phyloP scores from a whole-genome alignment of 169 alveolate genomes.

The Cryptosporidium xiaoi region DNA sequence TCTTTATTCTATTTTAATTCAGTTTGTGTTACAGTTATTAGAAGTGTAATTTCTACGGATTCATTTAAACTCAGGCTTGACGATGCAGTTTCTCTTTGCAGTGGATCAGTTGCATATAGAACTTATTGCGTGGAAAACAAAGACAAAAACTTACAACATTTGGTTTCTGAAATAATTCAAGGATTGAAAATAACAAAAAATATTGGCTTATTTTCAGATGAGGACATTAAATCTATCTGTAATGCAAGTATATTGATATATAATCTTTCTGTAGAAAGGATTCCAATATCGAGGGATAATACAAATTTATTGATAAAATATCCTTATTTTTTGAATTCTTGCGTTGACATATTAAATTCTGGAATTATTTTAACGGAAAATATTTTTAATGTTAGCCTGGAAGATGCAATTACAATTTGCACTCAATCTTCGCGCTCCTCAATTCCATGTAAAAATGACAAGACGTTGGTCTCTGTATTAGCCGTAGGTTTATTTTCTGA shows the following conservation, averaged over 20 bases:
- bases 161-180: constrained; percentile 47
- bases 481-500: constrained; percentile 54
- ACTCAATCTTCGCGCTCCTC: constrained; percentile 50
- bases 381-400: neutral
- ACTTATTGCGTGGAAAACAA: constrained; percentile 3
- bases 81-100: constrained; percentile 65
- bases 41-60: constrained; percentile 50
- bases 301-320: neutral
- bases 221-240: constrained; percentile 37
- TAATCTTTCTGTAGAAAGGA: constrained; percentile 5
- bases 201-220: neutral
- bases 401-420: constrained; percentile 53
- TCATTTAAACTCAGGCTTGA: constrained; percentile 12
- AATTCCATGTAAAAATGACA: constrained; percentile 23
- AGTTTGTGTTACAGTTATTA: constrained; percentile 22
- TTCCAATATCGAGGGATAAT: constrained; percentile 37
- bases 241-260: constrained; percentile 1
- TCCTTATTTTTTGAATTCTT: constrained; percentile 64
- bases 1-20: constrained; percentile 14
- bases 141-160: constrained; percentile 13
- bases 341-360: constrained; percentile 36
- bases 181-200: constrained; percentile 3
- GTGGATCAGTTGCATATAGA: constrained; percentile 57
- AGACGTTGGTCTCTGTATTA: constrained; percentile 28
- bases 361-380: neutral